These are phyloP conservation scores for Aspergillus quadricinctus DNA, from an alignment of 2,329 filamentous ascomycete species.

Conservation along the genomic window DNA sequence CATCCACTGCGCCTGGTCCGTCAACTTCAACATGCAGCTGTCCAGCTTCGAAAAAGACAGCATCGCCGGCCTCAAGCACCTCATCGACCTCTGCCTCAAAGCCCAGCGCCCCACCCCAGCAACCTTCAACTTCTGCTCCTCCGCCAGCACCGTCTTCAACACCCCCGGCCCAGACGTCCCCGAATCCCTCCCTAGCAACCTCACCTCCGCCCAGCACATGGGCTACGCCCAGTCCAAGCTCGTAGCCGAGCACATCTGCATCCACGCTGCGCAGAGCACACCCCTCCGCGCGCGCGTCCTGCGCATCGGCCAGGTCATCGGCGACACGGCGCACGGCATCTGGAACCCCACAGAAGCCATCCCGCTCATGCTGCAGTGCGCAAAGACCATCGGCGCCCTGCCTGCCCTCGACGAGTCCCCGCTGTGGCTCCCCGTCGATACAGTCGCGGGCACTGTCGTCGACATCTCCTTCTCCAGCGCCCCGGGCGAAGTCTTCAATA, in stretches of 20 bases:
- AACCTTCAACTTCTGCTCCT: constrained; percentile 49
- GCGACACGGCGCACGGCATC: constrained; percentile 22
- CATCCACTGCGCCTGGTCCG: constrained; percentile 62
- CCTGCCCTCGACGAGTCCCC: constrained; percentile 44
- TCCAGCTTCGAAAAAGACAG: constrained; percentile 53
- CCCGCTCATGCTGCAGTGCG: constrained; percentile 49
- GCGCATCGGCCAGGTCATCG: constrained; percentile 34
- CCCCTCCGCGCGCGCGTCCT: constrained; percentile 21
- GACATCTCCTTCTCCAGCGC: constrained; percentile 21
- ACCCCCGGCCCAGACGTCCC: constrained; percentile 24
- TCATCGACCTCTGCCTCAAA: constrained; percentile 35
- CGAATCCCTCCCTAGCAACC: constrained; percentile 31
- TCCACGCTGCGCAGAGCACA: constrained; percentile 17
- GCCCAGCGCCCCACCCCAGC: constrained; percentile 28
- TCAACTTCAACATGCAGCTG: constrained; percentile 59
- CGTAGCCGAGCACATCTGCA: constrained; percentile 29
- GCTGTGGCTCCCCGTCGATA: constrained; percentile 44
- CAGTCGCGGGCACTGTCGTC: constrained; percentile 34
- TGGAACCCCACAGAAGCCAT: constrained; percentile 39
- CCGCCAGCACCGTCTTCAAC: constrained; percentile 41
- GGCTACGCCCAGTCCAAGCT: constrained; percentile 42
- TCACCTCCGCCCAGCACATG: constrained; percentile 37
- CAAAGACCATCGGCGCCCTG: constrained; percentile 41
- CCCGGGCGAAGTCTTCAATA: constrained; percentile 42
- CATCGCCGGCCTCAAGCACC: constrained; percentile 47